A percentile compares a stretch with the other conserved stretches of the same genome.
Conservation (phyloP, 1,139 yeast species). For the Blastobotrys arbuscula region DNA sequence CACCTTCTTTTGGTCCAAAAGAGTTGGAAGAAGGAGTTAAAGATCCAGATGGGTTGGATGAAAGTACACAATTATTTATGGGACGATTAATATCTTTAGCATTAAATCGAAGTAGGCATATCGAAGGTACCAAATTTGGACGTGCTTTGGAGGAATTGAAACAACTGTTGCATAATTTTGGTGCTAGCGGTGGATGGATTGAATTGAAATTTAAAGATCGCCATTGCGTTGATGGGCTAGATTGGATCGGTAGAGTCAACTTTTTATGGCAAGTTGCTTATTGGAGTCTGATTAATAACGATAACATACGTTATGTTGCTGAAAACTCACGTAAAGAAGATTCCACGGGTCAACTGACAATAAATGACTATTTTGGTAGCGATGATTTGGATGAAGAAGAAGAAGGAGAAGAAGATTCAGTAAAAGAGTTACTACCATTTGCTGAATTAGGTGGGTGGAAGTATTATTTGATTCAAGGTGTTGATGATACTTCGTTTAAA, state of each 20-base stretch:
- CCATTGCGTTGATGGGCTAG: slow-evolving; percentile 4
- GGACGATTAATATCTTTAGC: slow-evolving; percentile 34
- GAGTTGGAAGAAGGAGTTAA: slow-evolving; percentile 37
- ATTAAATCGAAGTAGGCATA: slow-evolving; percentile 37
- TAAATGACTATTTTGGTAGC: slow-evolving; percentile 8
- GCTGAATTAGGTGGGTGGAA: slow-evolving; percentile 28
- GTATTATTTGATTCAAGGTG: slow-evolving; percentile 29
- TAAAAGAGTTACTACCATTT: slow-evolving; percentile 17
- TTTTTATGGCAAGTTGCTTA: slow-evolving; percentile 5
- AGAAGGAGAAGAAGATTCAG: slow-evolving; percentile 5
- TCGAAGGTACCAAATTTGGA: slow-evolving; percentile 35
- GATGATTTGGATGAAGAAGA: slow-evolving; percentile 16
- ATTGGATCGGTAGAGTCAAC: slow-evolving; percentile 7
- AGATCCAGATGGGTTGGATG: slow-evolving; percentile 23
- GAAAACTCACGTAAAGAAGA: not conserved
- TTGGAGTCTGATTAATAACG: slow-evolving; percentile 8
- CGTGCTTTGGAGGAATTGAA: slow-evolving; percentile 36
- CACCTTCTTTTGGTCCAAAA: slow-evolving; percentile 36
- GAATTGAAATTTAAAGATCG: not conserved
- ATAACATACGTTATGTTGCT: not conserved
- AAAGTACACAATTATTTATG: slow-evolving; percentile 32
- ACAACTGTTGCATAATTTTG: slow-evolving; percentile 3
- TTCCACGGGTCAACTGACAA: slow-evolving; percentile 15
- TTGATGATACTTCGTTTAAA: slow-evolving; percentile 30
- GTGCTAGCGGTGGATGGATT: slow-evolving; percentile 6